Conservation (phyloP, 108 stramenopile genomes). For the Fistulifera solaris region DNA sequence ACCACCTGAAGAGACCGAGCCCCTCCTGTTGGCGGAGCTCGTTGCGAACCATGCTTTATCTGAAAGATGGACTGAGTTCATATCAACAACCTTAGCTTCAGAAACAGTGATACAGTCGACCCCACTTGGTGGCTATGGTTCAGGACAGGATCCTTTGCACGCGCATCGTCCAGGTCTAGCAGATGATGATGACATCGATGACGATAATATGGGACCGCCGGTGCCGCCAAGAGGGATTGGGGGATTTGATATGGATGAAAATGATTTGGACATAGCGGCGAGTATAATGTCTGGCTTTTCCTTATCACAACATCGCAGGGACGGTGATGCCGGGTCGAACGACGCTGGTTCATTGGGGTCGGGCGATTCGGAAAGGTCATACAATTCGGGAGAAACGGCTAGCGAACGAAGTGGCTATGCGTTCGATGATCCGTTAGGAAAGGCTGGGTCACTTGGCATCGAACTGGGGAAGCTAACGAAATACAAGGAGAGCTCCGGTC, state of each 20-base stretch:
- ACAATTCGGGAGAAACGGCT: conserved; percentile 25
- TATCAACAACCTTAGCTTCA: conserved; percentile 51
- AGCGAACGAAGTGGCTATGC: conserved; percentile 29
- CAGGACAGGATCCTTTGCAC: conserved; percentile 25
- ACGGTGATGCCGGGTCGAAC: conserved; percentile 15
- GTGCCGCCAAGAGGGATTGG: conserved; percentile 42
- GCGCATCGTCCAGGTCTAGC: conserved; percentile 42
- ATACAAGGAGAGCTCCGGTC: neutral
- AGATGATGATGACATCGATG: conserved; percentile 40
- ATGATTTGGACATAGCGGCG: conserved; percentile 84
- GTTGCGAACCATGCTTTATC: conserved; percentile 36
- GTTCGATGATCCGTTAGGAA: conserved; percentile 69
- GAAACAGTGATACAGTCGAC: conserved; percentile 79
- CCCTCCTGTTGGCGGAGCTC: conserved; percentile 25
- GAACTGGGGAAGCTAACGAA: conserved; percentile 12
- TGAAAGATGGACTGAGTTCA: conserved; percentile 68
- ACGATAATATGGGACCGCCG: conserved; percentile 30
- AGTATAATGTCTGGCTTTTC: conserved; percentile 78
- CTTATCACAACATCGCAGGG: conserved; percentile 21
- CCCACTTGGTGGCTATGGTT: conserved; percentile 65
- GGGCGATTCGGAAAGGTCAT: conserved; percentile 14
- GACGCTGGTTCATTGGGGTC: conserved; percentile 8
- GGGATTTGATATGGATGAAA: conserved; percentile 76
- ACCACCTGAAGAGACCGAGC: conserved; percentile 4
- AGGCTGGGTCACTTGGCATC: conserved; percentile 18